These are phyloP conservation scores for Acanthamoeba lenticulata DNA, from an alignment of 208 protist species.

Conservation along the genomic window DNA sequence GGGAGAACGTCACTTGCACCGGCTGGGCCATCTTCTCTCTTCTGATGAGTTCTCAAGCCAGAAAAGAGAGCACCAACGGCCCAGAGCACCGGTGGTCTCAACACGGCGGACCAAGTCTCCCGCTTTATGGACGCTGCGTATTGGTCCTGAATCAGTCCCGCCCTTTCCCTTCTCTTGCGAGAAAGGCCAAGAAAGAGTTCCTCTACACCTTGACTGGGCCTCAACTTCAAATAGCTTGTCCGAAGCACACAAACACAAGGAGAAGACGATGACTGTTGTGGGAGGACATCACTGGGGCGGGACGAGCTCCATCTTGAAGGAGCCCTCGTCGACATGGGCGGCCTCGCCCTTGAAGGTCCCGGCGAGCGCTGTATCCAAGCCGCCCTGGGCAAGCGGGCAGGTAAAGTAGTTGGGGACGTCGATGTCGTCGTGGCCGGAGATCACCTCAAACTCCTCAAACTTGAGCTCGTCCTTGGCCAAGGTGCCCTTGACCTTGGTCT, in stretches of 20 bases:
- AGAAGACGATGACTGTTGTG: not conserved
- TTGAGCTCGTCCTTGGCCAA: slow-evolving; percentile 13
- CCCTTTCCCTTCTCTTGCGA: too few relatives aligned
- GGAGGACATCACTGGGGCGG: not conserved
- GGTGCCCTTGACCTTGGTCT: slow-evolving; percentile 45
- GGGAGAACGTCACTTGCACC: not conserved
- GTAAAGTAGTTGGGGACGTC: slow-evolving; percentile 47
- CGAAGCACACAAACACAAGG: too few relatives aligned
- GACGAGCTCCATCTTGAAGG: slow-evolving; percentile 14
- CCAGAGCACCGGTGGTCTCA: too few relatives aligned
- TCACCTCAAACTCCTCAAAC: slow-evolving; percentile 56
- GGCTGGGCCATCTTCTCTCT: not conserved
- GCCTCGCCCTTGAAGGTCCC: not conserved
- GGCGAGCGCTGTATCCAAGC: not conserved
- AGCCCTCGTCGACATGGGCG: not conserved
- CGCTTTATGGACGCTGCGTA: too few relatives aligned
- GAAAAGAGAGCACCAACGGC: too few relatives aligned
- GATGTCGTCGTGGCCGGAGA: not conserved
- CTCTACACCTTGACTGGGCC: too few relatives aligned
- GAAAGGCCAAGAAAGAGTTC: too few relatives aligned
- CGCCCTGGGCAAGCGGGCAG: not conserved
- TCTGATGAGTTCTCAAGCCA: too few relatives aligned
- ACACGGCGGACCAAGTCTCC: too few relatives aligned
- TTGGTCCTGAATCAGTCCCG: too few relatives aligned
- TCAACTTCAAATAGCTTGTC: too few relatives aligned